These are phyloP conservation scores for Nannochloropsis gaditana DNA, from an alignment of 108 stramenopile species.

Conservation along the genomic window DNA sequence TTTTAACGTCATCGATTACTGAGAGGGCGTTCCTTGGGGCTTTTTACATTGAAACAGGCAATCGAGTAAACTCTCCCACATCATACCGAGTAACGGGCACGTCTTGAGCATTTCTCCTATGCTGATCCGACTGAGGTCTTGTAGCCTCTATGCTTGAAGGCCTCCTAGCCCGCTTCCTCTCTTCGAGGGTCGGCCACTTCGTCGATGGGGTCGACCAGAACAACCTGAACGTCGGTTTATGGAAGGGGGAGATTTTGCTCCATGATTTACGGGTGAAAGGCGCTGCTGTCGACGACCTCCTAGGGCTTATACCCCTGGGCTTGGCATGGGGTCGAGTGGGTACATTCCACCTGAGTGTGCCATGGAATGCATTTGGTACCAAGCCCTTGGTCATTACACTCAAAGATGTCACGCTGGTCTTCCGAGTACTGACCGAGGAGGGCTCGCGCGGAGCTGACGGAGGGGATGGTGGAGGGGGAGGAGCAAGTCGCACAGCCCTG, in stretches of 20 bases:
- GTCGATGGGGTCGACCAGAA: constrained; percentile 38
- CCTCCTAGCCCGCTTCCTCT: constrained; percentile 36
- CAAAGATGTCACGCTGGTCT: constrained; percentile 14
- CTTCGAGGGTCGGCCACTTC: constrained; percentile 38
- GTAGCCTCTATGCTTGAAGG: constrained; percentile 24
- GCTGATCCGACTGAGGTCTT: too few relatives aligned
- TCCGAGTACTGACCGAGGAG: not conserved
- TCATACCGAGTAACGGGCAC: too few relatives aligned
- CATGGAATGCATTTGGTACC: constrained; percentile 38
- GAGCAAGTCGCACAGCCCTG: too few relatives aligned
- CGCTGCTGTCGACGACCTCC: not conserved
- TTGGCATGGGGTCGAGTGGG: constrained; percentile 42
- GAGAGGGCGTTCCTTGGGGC: too few relatives aligned
- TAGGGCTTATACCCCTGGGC: constrained; percentile 24
- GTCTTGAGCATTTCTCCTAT: too few relatives aligned
- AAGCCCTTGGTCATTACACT: constrained; percentile 22
- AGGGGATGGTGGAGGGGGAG: not conserved
- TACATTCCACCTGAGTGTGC: constrained; percentile 37
- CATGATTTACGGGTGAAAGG: not conserved
- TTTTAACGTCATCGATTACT: too few relatives aligned
- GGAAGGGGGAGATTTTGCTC: constrained; percentile 33
- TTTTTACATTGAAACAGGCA: too few relatives aligned
- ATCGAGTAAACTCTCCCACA: too few relatives aligned
- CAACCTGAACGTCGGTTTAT: constrained; percentile 35
- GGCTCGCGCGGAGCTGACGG: not conserved